These are phyloP conservation scores for Diutina neorugosa DNA, from an alignment of 1,139 yeast species.

Conservation along the genomic window DNA sequence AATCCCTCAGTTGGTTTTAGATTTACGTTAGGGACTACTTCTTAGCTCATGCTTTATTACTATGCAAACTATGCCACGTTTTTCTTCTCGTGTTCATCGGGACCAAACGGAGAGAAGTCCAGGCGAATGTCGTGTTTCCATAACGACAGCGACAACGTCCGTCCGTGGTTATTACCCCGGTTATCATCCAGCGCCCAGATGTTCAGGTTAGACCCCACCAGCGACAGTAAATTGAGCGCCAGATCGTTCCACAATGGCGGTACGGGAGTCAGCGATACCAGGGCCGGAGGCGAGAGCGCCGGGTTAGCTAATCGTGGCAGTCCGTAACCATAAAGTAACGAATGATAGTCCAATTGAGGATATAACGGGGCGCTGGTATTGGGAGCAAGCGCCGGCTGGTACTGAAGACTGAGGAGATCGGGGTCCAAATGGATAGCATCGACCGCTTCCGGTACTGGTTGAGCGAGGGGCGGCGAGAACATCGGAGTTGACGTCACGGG, in stretches of 20 bases:
- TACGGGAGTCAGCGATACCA: constrained; percentile 2
- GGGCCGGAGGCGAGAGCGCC: not conserved
- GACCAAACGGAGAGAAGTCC: not conserved
- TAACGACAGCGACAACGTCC: not conserved
- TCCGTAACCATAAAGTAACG: not conserved
- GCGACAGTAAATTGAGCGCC: not conserved
- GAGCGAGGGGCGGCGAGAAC: constrained; percentile 1
- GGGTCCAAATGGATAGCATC: not conserved
- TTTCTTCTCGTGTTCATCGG: not conserved
- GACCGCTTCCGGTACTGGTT: not conserved
- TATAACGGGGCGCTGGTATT: not conserved
- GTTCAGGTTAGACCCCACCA: not conserved
- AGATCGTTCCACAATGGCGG: constrained; percentile 2
- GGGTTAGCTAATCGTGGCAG: not conserved
- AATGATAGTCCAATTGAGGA: constrained; percentile 1
- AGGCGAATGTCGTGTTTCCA: constrained; percentile 3
- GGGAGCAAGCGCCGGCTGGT: not conserved
- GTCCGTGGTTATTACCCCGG: not conserved
- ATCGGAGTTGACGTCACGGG: not conserved
- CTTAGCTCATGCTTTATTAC: not conserved
- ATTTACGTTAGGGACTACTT: too few species aligned
- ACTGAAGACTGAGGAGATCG: not conserved
- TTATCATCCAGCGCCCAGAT: constrained; percentile 3
- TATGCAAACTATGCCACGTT: not conserved
- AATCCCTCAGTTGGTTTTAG: not conserved